Conservation (phyloP, 768 basidiomycete genomes). For the Amanita pseudoporphyria region DNA sequence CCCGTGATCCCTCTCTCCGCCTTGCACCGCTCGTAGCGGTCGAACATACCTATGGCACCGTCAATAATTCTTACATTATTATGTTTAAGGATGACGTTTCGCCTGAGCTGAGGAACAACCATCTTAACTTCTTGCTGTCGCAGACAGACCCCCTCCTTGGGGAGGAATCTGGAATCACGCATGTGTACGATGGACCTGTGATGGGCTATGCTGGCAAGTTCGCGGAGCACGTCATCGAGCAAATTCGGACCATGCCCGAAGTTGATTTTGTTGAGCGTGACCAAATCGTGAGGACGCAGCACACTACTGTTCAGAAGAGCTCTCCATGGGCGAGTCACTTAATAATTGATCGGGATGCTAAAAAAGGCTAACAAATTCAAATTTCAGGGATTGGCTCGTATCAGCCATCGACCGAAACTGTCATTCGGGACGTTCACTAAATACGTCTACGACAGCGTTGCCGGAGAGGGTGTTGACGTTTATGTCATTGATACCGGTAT, state of each 20-base stretch:
- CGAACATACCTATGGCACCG: slow-evolving; percentile 56
- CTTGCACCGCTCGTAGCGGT: slow-evolving; percentile 52
- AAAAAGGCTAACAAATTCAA: slow-evolving; percentile 11
- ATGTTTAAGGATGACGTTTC: slow-evolving; percentile 69
- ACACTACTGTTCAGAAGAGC: slow-evolving; percentile 54
- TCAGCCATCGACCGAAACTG: slow-evolving; percentile 78
- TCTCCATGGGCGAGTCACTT: slow-evolving; percentile 74
- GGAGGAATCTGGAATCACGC: slow-evolving; percentile 46
- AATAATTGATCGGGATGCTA: not conserved
- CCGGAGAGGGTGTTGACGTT: slow-evolving; percentile 93
- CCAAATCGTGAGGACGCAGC: slow-evolving; percentile 65
- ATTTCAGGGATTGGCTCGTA: slow-evolving; percentile 82
- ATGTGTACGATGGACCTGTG: slow-evolving; percentile 68
- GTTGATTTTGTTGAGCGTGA: slow-evolving; percentile 91
- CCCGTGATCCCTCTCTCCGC: slow-evolving; percentile 33
- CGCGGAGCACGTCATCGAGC: slow-evolving; percentile 55
- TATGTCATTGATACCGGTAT: slow-evolving; percentile 87
- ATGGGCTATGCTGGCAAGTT: slow-evolving; percentile 81
- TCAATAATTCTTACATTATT: slow-evolving; percentile 94
- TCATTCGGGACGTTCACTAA: slow-evolving; percentile 74
- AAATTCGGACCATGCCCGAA: slow-evolving; percentile 76
- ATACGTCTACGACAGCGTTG: slow-evolving; percentile 61
- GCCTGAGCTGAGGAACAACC: slow-evolving; percentile 51
- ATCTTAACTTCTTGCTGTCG: slow-evolving; percentile 66
- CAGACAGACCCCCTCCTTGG: slow-evolving; percentile 41